Evolutionary conservation across 192 early-diverging fungal species (phyloP).

Genomic region (Helicostylum pulchrum): DNA sequence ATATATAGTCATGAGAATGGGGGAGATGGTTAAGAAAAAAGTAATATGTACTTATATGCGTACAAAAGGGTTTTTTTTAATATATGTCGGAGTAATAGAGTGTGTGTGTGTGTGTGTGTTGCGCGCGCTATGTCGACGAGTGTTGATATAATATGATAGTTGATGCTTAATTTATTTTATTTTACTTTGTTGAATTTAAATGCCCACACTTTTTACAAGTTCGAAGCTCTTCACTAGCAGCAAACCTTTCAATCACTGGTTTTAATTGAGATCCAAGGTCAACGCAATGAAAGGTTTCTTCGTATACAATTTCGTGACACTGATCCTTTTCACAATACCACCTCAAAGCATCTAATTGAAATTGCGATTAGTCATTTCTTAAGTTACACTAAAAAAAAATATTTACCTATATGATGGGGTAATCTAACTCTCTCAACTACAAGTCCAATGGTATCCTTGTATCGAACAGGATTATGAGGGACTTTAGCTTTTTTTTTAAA

Average conservation of each 20-base stretch:
- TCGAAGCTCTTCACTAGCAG: constrained; percentile 56
- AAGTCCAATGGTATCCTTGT: constrained; percentile 92
- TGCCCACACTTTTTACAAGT: constrained; percentile 75
- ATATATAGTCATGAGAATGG: neutral
- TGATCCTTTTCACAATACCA: constrained; percentile 85
- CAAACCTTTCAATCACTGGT: constrained; percentile 88
- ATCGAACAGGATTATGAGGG: constrained; percentile 95
- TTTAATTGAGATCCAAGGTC: constrained; percentile 89
- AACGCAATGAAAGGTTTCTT: constrained; percentile 86
- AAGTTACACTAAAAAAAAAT: neutral
- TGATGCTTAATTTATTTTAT: neutral
- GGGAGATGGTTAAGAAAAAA: neutral
- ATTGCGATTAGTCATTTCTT: neutral
- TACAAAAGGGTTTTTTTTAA: neutral
- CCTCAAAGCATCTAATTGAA: constrained; percentile 69
- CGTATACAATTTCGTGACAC: constrained; percentile 81
- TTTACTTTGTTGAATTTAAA: constrained; percentile 54
- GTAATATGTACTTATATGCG: neutral
- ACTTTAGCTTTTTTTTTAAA: too few relatives aligned
- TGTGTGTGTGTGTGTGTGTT: neutral
- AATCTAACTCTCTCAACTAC: constrained; percentile 89
- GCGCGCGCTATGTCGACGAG: neutral
- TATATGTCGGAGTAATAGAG: neutral
- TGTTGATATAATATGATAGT: neutral
- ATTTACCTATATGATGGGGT: constrained; percentile 61